Conservation (phyloP, 768 basidiomycete genomes). For the Auricularia auricula-judae region DNA sequence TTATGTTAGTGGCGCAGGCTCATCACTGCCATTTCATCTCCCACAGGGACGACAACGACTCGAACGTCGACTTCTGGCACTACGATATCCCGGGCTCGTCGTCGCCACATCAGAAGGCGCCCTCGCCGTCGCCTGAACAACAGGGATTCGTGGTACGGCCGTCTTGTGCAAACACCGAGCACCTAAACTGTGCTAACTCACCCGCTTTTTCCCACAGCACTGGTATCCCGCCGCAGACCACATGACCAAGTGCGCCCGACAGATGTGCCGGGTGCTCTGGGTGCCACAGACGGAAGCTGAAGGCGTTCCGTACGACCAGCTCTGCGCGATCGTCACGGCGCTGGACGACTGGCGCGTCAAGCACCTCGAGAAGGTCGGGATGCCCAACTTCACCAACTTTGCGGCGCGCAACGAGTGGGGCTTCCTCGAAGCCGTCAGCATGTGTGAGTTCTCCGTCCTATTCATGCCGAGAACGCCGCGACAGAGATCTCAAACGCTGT, state of each 20-base stretch:
- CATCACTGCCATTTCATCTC: slow-evolving; percentile 7
- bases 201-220: slow-evolving; percentile 34
- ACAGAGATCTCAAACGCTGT: slow-evolving; percentile 15
- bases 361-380: slow-evolving; percentile 69
- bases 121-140: neutral
- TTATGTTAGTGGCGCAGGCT: slow-evolving; percentile 13
- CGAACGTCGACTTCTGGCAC: slow-evolving; percentile 82
- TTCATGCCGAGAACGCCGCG: neutral
- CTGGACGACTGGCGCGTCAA: slow-evolving; percentile 66
- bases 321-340: slow-evolving; percentile 42
- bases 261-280: slow-evolving; percentile 76
- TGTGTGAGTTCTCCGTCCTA: slow-evolving; percentile 30
- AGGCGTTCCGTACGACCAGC: slow-evolving; percentile 62
- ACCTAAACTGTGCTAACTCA: neutral
- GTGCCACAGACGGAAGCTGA: slow-evolving; percentile 63
- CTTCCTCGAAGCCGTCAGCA: slow-evolving; percentile 66
- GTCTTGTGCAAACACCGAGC: too few species aligned
- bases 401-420: slow-evolving; percentile 76
- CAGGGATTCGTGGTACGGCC: neutral
- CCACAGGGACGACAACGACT: slow-evolving; percentile 68
- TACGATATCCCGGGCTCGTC: slow-evolving; percentile 40
- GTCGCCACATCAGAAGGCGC: slow-evolving; percentile 9
- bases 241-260: slow-evolving; percentile 70
- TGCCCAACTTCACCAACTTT: slow-evolving; percentile 47
- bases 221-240: slow-evolving; percentile 79